Base-by-base conservation (phyloP, 768 basidiomycete genomes). In the Crepidotus variabilis region DNA sequence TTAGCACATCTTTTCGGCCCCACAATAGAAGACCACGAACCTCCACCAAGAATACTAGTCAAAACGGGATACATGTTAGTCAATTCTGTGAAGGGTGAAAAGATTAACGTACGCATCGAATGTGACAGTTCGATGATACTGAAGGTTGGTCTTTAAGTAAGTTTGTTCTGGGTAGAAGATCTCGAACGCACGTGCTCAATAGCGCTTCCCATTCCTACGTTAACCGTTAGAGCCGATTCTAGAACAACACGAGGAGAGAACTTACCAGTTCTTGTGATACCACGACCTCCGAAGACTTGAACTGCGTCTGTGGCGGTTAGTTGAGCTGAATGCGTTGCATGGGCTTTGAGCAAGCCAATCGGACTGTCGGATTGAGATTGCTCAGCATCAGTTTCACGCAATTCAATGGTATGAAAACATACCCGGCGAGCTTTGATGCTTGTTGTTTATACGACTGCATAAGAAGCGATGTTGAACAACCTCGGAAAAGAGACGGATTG, bases 221-320 rank as follows among this genome's bases (percentile, higher is more conserved):
- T 43, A 43, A 43, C 39, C 39, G 39, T 43, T 20, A 43, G 18
- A 43, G 5, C 28, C 39, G 18, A 43, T 16, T 43, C 24, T 49
- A 28, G 24, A 49, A 49, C 14, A 23, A 23, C 20, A 22, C 7
- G 24, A 22, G 20, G 20, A 23, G 22, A 14, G 21, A 20, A 51
- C 81, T 76, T 81, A 56, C 90, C 91, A 7, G 87, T 87, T 70
- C 83, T 81, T 11, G 94, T 95, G 57, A 95, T 82, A 47, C 90
- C 93, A 62, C 94, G 84, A 20, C 93, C 93, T 59, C 92, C 92
- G 66, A 93, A 94, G 61, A 76, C 74, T 69, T 90, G 87, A 2
- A 93, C 89, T 16, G 92, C 91, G 57, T 78, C 78, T 33, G 83
- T 75, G 2, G 87, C 85, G 13, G 88, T 89, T 62, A 80, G 77